Evolutionary conservation across 805 yeast species (phyloP).

Genomic region (Grigorovia humatica): DNA sequence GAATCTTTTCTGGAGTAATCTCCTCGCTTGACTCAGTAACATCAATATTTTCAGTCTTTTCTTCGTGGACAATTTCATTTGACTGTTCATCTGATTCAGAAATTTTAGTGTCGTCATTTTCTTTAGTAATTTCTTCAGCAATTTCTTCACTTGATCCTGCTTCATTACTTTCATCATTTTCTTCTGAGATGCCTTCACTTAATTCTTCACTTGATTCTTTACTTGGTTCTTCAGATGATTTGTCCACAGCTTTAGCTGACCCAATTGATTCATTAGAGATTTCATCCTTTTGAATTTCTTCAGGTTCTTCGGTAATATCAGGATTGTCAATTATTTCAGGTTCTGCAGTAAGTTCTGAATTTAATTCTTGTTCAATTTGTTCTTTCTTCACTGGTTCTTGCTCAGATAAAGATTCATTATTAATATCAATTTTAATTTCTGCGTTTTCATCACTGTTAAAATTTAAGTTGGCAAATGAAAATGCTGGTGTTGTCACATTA

Average conservation of each 20-base stretch:
- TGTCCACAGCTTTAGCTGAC: neutral
- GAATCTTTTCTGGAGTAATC: too few species aligned
- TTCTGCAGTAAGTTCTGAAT: neutral
- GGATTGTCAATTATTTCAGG: neutral
- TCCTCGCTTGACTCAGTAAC: too few species aligned
- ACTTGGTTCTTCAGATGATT: neutral
- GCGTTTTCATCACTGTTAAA: neutral
- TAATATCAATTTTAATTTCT: neutral
- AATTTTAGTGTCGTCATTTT: too few species aligned
- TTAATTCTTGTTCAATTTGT: neutral
- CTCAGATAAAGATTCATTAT: neutral
- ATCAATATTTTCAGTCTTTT: too few species aligned
- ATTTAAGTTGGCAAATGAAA: neutral
- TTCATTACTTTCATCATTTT: too few species aligned
- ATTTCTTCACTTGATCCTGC: too few species aligned
- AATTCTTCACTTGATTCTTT: neutral
- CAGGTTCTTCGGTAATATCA: neutral
- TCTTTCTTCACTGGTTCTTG: neutral
- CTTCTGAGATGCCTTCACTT: neutral
- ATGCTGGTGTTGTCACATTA: slow-evolving; percentile 5
- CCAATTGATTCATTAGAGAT: neutral
- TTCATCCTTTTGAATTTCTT: neutral
- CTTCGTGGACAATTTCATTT: too few species aligned
- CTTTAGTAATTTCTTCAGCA: too few species aligned
- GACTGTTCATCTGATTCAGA: too few species aligned